phyloP scores from a whole-genome alignment of 805 yeast species.

The Saccharomycopsis fibuligera region DNA sequence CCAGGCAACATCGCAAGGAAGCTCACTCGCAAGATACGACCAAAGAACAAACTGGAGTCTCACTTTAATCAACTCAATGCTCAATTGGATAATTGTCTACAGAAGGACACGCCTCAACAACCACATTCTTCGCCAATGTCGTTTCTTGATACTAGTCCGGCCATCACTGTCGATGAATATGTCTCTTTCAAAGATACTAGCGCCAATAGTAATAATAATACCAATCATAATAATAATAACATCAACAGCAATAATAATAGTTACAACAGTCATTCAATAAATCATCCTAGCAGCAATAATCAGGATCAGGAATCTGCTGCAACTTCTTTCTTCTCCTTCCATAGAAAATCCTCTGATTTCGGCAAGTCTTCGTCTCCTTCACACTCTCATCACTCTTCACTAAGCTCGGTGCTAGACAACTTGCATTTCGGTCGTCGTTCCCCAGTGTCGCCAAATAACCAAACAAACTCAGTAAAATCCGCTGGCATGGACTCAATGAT shows the following conservation, averaged over 20 bases:
- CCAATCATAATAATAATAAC: background rate
- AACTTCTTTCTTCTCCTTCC: slow-evolving; percentile 1
- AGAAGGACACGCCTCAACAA: no score
- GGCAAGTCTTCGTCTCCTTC: slow-evolving; percentile 3
- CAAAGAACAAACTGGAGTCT: background rate
- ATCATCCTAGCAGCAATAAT: background rate
- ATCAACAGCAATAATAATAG: background rate
- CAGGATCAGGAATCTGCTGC: slow-evolving; percentile 1
- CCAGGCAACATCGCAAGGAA: background rate
- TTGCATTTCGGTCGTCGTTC: background rate
- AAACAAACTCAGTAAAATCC: no score
- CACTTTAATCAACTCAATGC: background rate
- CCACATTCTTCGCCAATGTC: background rate
- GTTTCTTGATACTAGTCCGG: background rate
- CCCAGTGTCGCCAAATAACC: no score
- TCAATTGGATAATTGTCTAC: background rate
- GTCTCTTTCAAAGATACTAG: no score
- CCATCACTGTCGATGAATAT: slow-evolving; percentile 3
- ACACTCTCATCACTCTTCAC: slow-evolving; percentile 4
- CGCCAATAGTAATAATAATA: background rate
- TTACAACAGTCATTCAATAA: background rate
- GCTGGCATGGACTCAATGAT: no score
- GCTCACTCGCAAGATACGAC: background rate
- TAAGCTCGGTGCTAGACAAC: background rate
- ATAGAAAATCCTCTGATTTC: slow-evolving; percentile 9